Conservation (phyloP, 1,139 yeast genomes). For the Saccharomyces hybrid region DNA sequence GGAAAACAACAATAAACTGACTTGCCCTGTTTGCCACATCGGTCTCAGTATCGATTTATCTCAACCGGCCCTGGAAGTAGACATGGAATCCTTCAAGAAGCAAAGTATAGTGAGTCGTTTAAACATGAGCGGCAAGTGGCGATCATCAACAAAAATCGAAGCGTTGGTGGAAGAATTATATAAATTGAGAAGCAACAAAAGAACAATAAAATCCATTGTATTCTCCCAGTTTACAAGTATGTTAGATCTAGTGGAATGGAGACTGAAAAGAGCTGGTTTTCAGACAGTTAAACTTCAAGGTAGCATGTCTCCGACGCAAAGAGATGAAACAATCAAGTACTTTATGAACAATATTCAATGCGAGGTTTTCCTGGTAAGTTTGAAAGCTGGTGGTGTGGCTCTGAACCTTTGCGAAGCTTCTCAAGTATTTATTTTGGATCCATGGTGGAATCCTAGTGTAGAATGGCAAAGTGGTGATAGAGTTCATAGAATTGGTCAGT, state of each 20-base stretch:
- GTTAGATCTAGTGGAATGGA: constrained; percentile 94
- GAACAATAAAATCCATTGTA: constrained; percentile 89
- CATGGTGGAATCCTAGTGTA: constrained; percentile 99
- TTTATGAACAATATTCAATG: constrained; percentile 90
- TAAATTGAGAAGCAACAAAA: constrained; percentile 74
- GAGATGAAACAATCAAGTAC: constrained; percentile 83
- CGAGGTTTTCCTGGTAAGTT: constrained; percentile 86
- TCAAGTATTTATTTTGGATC: constrained; percentile 89
- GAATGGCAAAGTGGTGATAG: constrained; percentile 99
- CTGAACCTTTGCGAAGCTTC: constrained; percentile 93
- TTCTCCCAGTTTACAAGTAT: constrained; percentile 95
- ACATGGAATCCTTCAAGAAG: constrained; percentile 50
- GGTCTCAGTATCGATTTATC: constrained; percentile 82
- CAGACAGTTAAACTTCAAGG: constrained; percentile 91
- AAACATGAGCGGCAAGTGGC: constrained; percentile 80
- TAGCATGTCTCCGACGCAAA: constrained; percentile 90
- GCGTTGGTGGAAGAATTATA: constrained; percentile 91
- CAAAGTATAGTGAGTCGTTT: constrained; percentile 86
- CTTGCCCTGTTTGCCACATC: constrained; percentile 95
- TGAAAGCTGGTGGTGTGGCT: constrained; percentile 98
- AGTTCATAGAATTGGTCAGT: constrained; percentile 95
- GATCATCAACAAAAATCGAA: constrained; percentile 91
- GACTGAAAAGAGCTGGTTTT: constrained; percentile 88
- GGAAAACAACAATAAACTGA: constrained; percentile 53
- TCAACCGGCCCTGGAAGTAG: constrained; percentile 80